Percentiles rank a stretch among this genome's conserved stretches.
Conservation (phyloP, 345 rosid species). For the Limnanthes douglasii region DNA sequence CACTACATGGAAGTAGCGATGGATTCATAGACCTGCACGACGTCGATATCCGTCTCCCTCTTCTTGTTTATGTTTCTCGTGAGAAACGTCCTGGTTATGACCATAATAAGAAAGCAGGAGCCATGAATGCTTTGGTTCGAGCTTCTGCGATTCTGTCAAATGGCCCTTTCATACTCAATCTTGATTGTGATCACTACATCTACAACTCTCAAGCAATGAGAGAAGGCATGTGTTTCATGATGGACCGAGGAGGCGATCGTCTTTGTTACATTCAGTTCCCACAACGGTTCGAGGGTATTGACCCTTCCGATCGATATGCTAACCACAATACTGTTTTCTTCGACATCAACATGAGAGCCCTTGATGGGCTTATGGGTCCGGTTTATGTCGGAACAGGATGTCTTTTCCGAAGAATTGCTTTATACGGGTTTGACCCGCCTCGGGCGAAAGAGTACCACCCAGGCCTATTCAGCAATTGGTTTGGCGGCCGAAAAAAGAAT, state of each 20-base stretch:
- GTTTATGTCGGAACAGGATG: conserved; percentile 98
- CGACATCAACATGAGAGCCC: conserved; percentile 98
- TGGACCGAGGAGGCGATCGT: conserved; percentile 97
- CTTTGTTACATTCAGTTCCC: conserved; percentile 94
- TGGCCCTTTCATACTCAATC: conserved; percentile 94
- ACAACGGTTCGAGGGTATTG: conserved; percentile 96
- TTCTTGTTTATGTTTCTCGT: conserved; percentile 95
- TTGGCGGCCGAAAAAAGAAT: conserved; percentile 39
- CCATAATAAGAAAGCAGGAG: conserved; percentile 98
- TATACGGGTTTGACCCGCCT: conserved; percentile 91
- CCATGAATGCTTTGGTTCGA: conserved; percentile 96
- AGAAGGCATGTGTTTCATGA: conserved; percentile 99
- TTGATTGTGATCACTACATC: conserved; percentile 95
- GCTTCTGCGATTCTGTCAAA: conserved; percentile 98
- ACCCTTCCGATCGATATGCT: conserved; percentile 96
- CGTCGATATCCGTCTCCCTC: conserved; percentile 88
- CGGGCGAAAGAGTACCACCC: conserved; percentile 50
- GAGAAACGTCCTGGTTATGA: conserved; percentile 99
- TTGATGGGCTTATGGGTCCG: conserved; percentile 97
- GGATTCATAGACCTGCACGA: conserved; percentile 54
- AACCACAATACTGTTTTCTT: conserved; percentile 97
- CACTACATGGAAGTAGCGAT: conserved; percentile 55
- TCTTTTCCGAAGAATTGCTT: conserved; percentile 82
- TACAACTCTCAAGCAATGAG: conserved; percentile 89
- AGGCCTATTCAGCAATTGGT: conserved; percentile 63